Conservation (phyloP, 345 rosid species). For the Hirschfeldia incana region DNA sequence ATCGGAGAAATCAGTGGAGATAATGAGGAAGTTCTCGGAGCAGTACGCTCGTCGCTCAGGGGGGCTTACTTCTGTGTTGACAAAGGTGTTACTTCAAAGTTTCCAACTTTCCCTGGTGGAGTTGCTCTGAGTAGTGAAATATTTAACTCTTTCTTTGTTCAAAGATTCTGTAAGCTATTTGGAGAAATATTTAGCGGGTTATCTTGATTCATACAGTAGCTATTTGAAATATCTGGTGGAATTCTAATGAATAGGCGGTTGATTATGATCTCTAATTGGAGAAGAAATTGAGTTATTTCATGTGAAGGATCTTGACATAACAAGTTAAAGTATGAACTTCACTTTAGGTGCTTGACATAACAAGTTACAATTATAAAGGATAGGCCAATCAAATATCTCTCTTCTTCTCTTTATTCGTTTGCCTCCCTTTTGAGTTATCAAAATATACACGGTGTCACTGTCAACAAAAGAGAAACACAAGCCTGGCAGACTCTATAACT, state of each 20-base stretch:
- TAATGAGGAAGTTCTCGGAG: slow-evolving; percentile 98
- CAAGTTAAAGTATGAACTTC: no score
- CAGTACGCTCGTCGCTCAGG: slow-evolving; percentile 95
- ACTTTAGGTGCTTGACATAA: neutral
- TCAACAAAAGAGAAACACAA: slow-evolving; percentile 13
- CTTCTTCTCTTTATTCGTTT: slow-evolving; percentile 4
- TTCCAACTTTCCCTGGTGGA: neutral
- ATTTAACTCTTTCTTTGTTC: no score
- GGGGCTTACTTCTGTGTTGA: slow-evolving; percentile 82
- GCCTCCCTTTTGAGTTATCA: slow-evolving; percentile 25
- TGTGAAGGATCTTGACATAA: neutral
- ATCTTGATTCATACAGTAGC: neutral
- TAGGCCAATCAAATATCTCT: neutral
- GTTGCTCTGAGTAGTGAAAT: no score
- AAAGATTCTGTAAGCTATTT: no score
- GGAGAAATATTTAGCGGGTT: neutral
- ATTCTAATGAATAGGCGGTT: neutral
- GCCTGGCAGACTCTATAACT: slow-evolving; percentile 18
- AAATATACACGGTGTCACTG: slow-evolving; percentile 19
- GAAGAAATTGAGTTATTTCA: neutral
- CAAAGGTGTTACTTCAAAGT: slow-evolving; percentile 75
- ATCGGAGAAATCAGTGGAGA: slow-evolving; percentile 80
- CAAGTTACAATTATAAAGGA: neutral
- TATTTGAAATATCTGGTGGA: neutral
- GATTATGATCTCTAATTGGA: neutral